Conservation (phyloP, 768 basidiomycete genomes). For the Pleurotus sapidus region DNA sequence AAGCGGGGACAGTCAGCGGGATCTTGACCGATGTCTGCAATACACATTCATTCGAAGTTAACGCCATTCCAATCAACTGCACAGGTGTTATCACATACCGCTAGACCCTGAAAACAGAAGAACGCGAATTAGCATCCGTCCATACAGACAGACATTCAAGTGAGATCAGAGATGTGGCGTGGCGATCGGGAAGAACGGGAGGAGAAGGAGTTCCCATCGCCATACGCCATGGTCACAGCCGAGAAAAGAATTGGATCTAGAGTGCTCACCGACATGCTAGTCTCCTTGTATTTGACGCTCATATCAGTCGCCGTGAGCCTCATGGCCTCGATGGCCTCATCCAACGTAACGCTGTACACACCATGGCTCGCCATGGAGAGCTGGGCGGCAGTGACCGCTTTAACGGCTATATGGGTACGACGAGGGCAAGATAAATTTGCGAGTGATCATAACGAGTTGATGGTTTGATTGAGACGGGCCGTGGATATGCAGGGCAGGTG, state of each 20-base stretch:
- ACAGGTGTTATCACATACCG: slow-evolving; percentile 36
- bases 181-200: background rate
- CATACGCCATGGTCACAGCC: background rate
- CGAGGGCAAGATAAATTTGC: background rate
- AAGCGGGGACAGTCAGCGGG: slow-evolving; percentile 16
- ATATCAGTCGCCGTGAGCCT: slow-evolving; percentile 89
- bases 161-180: background rate
- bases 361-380: slow-evolving; percentile 91
- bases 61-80: background rate
- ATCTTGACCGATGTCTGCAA: slow-evolving; percentile 14
- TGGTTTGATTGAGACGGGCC: too few species aligned
- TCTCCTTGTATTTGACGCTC: slow-evolving; percentile 96
- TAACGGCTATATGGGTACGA: slow-evolving; percentile 57
- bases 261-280: slow-evolving; percentile 75
- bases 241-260: slow-evolving; percentile 1
- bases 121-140: background rate
- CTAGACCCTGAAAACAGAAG: slow-evolving; percentile 43
- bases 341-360: slow-evolving; percentile 81
- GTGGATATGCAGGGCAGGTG: too few species aligned
- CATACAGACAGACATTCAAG: background rate
- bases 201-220: background rate
- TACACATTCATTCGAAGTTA: background rate
- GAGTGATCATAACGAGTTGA: too few species aligned
- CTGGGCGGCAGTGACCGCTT: slow-evolving; percentile 92
- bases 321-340: slow-evolving; percentile 97